phyloP scores from a whole-genome alignment of 495 filamentous ascomycete genomes.

The Penicillium manginii region DNA sequence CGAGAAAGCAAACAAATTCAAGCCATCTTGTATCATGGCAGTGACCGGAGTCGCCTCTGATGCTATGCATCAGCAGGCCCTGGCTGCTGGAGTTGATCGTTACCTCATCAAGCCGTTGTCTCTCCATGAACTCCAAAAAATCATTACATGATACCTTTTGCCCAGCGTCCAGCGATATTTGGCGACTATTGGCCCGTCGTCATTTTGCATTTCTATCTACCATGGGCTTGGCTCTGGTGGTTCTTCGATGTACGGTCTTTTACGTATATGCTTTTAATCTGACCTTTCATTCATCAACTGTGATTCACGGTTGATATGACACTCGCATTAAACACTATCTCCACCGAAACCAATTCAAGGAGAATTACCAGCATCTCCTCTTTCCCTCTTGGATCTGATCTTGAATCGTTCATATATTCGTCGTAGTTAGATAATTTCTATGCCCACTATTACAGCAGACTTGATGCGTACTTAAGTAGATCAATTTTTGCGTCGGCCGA shows the following conservation, averaged over 20 bases:
- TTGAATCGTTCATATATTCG: too few species aligned
- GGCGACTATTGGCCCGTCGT: neutral
- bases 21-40: slow-evolving; percentile 47
- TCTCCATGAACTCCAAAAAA: slow-evolving; percentile 42
- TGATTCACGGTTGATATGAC: too few species aligned
- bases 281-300: too few species aligned
- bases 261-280: too few species aligned
- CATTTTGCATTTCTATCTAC: too few species aligned
- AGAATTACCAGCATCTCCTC: too few species aligned
- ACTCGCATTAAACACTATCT: too few species aligned
- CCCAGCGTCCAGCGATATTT: slow-evolving; percentile 8
- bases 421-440: too few species aligned
- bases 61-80: slow-evolving; percentile 45
- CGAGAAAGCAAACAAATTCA: slow-evolving; percentile 37
- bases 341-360: too few species aligned
- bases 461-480: slow-evolving; percentile 30
- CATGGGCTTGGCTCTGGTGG: too few species aligned
- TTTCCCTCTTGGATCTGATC: too few species aligned
- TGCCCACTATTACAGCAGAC: slow-evolving; percentile 15
- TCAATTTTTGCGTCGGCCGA: slow-evolving; percentile 25
- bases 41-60: slow-evolving; percentile 52
- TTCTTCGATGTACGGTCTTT: too few species aligned
- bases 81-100: slow-evolving; percentile 48
- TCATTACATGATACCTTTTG: slow-evolving; percentile 32
- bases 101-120: slow-evolving; percentile 56